phyloP scores from a whole-genome alignment of 2,329 filamentous ascomycete genomes.

The Ophiocordyceps polyrhachis-furcata region DNA sequence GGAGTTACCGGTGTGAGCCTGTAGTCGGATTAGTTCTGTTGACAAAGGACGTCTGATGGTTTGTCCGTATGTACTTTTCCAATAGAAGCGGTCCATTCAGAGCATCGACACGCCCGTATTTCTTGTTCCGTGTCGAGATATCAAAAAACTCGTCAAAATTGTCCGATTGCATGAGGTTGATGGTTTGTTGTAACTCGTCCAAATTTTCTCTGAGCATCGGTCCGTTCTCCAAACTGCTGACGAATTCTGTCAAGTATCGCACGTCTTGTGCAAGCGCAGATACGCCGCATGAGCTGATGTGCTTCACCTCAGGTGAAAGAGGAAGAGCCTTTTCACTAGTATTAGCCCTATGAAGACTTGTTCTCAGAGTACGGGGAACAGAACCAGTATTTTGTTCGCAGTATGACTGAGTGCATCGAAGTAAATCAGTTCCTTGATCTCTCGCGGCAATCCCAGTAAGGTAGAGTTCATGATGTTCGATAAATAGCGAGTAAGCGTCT shows the following conservation, averaged over 20 bases:
- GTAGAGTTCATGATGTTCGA: constrained; percentile 95
- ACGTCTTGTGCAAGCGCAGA: constrained; percentile 68
- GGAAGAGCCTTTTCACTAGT: constrained; percentile 42
- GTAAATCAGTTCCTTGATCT: constrained; percentile 96
- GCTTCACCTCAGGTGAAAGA: constrained; percentile 58
- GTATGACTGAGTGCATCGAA: constrained; percentile 91
- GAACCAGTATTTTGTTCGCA: constrained; percentile 61
- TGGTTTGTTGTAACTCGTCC: constrained; percentile 85
- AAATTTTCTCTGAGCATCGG: constrained; percentile 77
- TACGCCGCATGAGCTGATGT: constrained; percentile 77
- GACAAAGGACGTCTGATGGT: too few relatives aligned
- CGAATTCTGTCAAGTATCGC: constrained; percentile 66
- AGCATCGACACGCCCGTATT: constrained; percentile 83
- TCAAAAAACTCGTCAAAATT: constrained; percentile 98
- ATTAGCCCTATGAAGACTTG: constrained; percentile 4
- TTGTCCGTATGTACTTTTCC: constrained; percentile 63
- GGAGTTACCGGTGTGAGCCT: constrained; percentile 48
- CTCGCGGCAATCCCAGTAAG: constrained; percentile 74
- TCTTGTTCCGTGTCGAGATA: constrained; percentile 71
- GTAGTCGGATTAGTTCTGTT: background rate
- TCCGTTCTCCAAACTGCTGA: constrained; percentile 64
- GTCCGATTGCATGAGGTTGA: constrained; percentile 68
- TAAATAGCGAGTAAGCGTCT: constrained; percentile 80
- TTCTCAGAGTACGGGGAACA: background rate
- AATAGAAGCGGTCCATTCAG: constrained; percentile 73